A percentile compares a stretch with the other conserved stretches of the same genome.
Evolutionary conservation across 202 grass and related monocot species (phyloP).

Genomic region (Setaria italica): DNA sequence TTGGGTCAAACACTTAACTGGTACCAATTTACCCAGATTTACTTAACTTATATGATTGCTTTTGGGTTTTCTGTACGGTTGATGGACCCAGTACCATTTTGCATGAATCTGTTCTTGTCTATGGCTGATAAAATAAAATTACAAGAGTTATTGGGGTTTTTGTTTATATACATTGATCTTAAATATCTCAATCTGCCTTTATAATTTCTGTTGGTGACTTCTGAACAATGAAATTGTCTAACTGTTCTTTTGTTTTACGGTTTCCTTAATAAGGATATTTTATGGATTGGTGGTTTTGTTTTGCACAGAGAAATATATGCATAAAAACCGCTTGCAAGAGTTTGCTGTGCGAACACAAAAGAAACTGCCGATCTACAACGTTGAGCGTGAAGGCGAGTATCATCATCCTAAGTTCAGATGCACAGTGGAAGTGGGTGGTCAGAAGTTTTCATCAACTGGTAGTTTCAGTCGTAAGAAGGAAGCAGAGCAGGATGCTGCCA

Average conservation of each 20-base stretch:
- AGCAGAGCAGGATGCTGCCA: slow-evolving; percentile 65
- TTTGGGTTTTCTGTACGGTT: neutral
- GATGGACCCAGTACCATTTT: neutral
- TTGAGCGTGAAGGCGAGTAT: slow-evolving; percentile 29
- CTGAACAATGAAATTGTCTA: slow-evolving; percentile 19
- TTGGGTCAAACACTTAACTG: neutral
- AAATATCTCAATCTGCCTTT: slow-evolving; percentile 18
- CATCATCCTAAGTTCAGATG: slow-evolving; percentile 58
- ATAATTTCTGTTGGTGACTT: slow-evolving; percentile 18
- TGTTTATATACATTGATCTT: neutral
- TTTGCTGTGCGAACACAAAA: slow-evolving; percentile 29
- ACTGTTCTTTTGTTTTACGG: neutral
- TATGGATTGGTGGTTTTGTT: slow-evolving; percentile 11
- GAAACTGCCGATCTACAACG: slow-evolving; percentile 47
- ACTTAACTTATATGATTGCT: neutral
- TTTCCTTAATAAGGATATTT: neutral
- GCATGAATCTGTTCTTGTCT: neutral
- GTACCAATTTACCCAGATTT: neutral
- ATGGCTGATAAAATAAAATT: neutral
- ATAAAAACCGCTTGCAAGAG: slow-evolving; percentile 60
- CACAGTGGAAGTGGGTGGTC: slow-evolving; percentile 45
- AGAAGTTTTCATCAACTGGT: slow-evolving; percentile 46
- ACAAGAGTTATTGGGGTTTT: neutral
- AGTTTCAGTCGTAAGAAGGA: slow-evolving; percentile 57
- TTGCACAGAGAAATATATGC: slow-evolving; percentile 48